phyloP scores from a whole-genome alignment of 2,329 filamentous ascomycete genomes.

The Microdochium trichocladiopsis region DNA sequence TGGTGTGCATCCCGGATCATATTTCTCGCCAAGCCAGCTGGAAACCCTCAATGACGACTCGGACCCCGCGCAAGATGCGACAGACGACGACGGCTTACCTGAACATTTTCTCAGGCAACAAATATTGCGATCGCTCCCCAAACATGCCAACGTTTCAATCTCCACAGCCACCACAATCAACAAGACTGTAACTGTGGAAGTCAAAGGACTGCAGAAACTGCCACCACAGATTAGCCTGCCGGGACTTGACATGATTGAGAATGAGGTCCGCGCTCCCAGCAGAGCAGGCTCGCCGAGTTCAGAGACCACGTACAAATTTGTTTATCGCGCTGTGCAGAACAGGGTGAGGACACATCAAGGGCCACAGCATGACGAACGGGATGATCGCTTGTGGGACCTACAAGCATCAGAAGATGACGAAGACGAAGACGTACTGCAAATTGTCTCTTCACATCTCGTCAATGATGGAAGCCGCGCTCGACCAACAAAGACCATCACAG shows the following conservation, averaged over 20 bases:
- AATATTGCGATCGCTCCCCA: conserved; percentile 46
- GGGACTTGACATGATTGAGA: conserved; percentile 51
- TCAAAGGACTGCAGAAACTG: conserved; percentile 43
- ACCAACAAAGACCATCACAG: background rate
- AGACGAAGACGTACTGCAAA: conserved; percentile 10
- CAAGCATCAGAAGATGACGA: conserved; percentile 15
- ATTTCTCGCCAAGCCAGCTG: conserved; percentile 12
- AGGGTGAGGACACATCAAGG: conserved; percentile 26
- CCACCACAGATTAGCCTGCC: conserved; percentile 44
- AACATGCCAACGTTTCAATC: conserved; percentile 52
- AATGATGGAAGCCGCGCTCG: background rate
- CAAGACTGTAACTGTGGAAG: conserved; percentile 58
- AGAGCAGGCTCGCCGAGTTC: conserved; percentile 8
- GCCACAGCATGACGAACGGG: conserved; percentile 9
- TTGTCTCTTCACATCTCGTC: background rate
- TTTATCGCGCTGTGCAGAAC: conserved; percentile 51
- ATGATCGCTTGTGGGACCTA: conserved; percentile 9
- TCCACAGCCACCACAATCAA: conserved; percentile 52
- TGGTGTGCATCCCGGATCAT: conserved; percentile 17
- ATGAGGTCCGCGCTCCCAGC: conserved; percentile 20
- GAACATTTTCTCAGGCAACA: conserved; percentile 43
- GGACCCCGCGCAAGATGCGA: conserved; percentile 23
- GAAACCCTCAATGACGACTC: conserved; percentile 5
- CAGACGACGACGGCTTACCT: conserved; percentile 29
- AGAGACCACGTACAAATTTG: conserved; percentile 41